phyloP scores from a whole-genome alignment of 192 early-diverging fungal species.

The Umbelopsis vinacea region DNA sequence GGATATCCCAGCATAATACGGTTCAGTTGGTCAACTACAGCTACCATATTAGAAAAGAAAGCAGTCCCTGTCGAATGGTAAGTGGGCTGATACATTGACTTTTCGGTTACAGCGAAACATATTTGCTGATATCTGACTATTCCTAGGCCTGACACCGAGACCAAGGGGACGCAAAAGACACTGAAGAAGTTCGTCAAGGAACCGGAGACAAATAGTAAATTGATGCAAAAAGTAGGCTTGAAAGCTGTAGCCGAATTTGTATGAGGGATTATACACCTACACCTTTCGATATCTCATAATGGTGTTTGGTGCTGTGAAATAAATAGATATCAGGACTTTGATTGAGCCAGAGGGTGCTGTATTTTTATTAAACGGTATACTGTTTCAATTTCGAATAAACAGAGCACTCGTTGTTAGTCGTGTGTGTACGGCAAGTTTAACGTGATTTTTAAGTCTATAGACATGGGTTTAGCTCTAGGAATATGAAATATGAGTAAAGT shows the following conservation, averaged over 20 bases:
- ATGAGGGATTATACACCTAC: not conserved
- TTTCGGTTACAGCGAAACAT: not conserved
- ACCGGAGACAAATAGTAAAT: not conserved
- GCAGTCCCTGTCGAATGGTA: not conserved
- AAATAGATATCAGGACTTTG: too few relatives aligned
- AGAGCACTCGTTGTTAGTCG: too few relatives aligned
- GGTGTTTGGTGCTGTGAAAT: too few relatives aligned
- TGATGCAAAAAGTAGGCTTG: constrained; percentile 7
- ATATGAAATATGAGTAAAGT: too few relatives aligned
- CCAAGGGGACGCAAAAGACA: not conserved
- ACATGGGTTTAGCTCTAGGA: too few relatives aligned
- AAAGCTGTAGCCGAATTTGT: not conserved
- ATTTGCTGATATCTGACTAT: not conserved
- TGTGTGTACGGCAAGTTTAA: too few relatives aligned
- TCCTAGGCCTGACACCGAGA: constrained; percentile 1
- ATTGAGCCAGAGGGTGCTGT: too few relatives aligned
- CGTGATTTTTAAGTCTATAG: too few relatives aligned
- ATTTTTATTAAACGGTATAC: too few relatives aligned
- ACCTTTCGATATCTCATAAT: not conserved
- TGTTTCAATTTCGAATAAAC: too few relatives aligned
- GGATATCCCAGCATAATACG: constrained; percentile 91
- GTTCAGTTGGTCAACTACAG: constrained; percentile 94
- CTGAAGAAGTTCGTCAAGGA: not conserved
- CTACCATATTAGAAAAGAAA: constrained; percentile 67
- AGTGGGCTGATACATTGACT: not conserved